phyloP scores from a whole-genome alignment of 2,329 filamentous ascomycete genomes.

The Fusarium foetens region DNA sequence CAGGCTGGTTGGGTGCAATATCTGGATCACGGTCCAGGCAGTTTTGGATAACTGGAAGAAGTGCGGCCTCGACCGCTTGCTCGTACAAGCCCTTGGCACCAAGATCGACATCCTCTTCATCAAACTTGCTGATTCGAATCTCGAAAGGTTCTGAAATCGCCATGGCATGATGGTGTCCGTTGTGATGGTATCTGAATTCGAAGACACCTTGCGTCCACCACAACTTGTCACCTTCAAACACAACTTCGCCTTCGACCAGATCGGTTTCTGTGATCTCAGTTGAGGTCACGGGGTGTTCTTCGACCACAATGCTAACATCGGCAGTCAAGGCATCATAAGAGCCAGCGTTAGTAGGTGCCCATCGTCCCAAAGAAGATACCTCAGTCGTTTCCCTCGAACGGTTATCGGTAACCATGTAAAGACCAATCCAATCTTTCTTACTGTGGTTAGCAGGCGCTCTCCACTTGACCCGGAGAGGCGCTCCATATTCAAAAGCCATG shows the following conservation, averaged over 20 bases:
- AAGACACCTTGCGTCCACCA: slow-evolving; percentile 98
- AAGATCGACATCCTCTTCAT: slow-evolving; percentile 74
- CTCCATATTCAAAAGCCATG: slow-evolving; percentile 85
- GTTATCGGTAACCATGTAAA: slow-evolving; percentile 97
- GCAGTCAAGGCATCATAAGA: slow-evolving; percentile 79
- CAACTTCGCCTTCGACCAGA: slow-evolving; percentile 80
- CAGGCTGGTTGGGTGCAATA: slow-evolving; percentile 81
- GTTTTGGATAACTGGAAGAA: slow-evolving; percentile 87
- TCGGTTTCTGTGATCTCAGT: slow-evolving; percentile 65
- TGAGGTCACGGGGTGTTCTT: slow-evolving; percentile 68
- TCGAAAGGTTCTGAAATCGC: slow-evolving; percentile 94
- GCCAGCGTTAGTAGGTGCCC: slow-evolving; percentile 82
- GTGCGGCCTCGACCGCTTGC: slow-evolving; percentile 75
- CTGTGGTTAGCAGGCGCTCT: slow-evolving; percentile 86
- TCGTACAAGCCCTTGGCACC: slow-evolving; percentile 71
- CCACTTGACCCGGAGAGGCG: slow-evolving; percentile 91
- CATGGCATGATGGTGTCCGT: slow-evolving; percentile 92
- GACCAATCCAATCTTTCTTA: slow-evolving; percentile 92
- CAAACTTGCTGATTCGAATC: slow-evolving; percentile 83
- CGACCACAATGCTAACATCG: slow-evolving; percentile 79
- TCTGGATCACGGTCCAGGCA: slow-evolving; percentile 93
- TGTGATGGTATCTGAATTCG: slow-evolving; percentile 96
- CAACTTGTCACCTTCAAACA: slow-evolving; percentile 91
- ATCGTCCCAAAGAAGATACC: slow-evolving; percentile 86
- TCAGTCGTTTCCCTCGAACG: slow-evolving; percentile 84